phyloP scores from a whole-genome alignment of 176 grass and related monocot genomes.

The Phyllostachys edulis region DNA sequence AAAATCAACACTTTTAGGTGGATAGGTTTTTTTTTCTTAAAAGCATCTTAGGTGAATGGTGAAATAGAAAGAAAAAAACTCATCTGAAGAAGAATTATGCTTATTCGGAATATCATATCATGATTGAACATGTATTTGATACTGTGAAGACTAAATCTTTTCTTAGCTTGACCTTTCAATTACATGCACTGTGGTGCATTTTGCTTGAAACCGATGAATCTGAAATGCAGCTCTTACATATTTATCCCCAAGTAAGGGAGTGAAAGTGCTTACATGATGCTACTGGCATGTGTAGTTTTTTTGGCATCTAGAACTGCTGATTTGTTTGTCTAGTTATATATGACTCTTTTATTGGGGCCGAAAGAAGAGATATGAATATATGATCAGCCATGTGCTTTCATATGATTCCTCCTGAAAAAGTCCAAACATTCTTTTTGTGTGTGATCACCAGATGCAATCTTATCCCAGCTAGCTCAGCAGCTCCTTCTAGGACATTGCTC shows the following conservation, averaged over 20 bases:
- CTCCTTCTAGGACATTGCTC: slow-evolving; percentile 41
- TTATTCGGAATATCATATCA: slow-evolving; percentile 10
- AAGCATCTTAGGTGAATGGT: not conserved
- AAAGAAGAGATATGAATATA: slow-evolving; percentile 38
- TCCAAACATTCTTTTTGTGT: slow-evolving; percentile 56
- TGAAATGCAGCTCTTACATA: not conserved
- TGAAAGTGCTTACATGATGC: slow-evolving; percentile 13
- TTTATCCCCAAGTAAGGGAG: not conserved
- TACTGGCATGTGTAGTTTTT: not conserved
- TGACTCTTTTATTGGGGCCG: slow-evolving; percentile 18
- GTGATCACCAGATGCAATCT: slow-evolving; percentile 45
- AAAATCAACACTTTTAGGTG: not conserved
- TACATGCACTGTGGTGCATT: not conserved
- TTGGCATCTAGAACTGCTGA: slow-evolving; percentile 25
- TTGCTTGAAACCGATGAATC: not conserved
- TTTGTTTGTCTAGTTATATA: slow-evolving; percentile 6
- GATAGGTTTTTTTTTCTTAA: not conserved
- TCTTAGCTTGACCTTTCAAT: not conserved
- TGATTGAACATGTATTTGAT: not conserved
- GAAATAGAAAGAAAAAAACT: not conserved
- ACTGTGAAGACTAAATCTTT: not conserved
- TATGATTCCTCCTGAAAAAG: slow-evolving; percentile 42
- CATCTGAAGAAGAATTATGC: not conserved
- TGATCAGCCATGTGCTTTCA: slow-evolving; percentile 47
- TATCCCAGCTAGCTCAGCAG: slow-evolving; percentile 37